Evolutionary conservation across 148 eudicot species (phyloP), one percentile per base, ranked within the genome.

Genomic region (Agrostemma githago): DNA sequence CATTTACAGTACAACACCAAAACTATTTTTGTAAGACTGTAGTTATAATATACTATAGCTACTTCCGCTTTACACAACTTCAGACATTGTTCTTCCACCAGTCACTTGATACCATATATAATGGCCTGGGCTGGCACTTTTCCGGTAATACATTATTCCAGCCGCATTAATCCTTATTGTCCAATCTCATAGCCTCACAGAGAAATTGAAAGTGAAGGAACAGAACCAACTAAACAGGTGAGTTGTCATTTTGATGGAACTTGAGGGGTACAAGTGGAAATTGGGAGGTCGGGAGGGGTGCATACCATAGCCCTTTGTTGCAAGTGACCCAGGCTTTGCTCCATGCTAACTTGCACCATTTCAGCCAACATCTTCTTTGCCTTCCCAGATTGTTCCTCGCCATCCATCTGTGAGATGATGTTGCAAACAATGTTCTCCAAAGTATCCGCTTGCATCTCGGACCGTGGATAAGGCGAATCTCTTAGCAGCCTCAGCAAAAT

Each of bases 331-430:
- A 90, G 85, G 78, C 99, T 96, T 88, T 90, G 96, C 74, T 96
- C 97, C 99, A 96, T 96, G 82, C 99, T 96, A 75, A 92, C 97
- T 75, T 92, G 97, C 8, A 96, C 96, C 99, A 96, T 92, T 54
- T 92, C 97, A 0, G 99, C 87, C 63, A 96, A 82, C 97, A 96
- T 89, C 83, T 86, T 85, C 89, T 90, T 90, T 15, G 99, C 99
- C 72, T 96, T 96, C 17, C 90, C 94, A 0, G 86, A 72, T 77
- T 96, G 96, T 21, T 89, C 97, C 66, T 92, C 96, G 4, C 87
- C 92, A 37, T 96, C 96, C 37, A 96, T 89, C 78, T 84, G 91
- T 14, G 94, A 92, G 72, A 96, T 89, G 14, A 96, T 80, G 57
- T 82, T 83, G 74, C 89, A 90, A 8, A 96, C 97, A 21, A 96